Percentiles rank a stretch among this genome's conserved stretches.
Conservation (phyloP, 371 early-diverging fungal species). For the Parasitella parasitica region DNA sequence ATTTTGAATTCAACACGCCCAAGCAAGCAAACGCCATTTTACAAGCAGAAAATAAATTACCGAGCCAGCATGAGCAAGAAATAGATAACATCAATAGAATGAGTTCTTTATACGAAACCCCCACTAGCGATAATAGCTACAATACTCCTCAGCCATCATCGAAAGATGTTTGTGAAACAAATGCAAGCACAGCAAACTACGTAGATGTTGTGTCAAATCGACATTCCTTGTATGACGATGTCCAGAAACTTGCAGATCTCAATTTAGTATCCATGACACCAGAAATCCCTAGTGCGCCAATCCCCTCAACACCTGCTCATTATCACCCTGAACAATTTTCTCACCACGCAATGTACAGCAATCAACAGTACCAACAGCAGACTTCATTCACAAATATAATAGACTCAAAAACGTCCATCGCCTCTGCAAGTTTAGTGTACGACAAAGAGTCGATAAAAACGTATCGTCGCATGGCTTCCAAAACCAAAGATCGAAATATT, state of each 20-base stretch:
- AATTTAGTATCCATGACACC: slow-evolving; percentile 15
- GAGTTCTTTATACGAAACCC: background rate
- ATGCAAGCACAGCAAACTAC: background rate
- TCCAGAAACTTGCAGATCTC: slow-evolving; percentile 2
- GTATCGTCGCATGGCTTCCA: slow-evolving; percentile 69
- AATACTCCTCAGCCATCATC: background rate
- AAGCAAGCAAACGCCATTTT: background rate
- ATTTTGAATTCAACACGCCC: background rate
- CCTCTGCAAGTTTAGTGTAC: slow-evolving; percentile 53
- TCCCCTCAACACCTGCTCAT: background rate
- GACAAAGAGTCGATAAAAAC: slow-evolving; percentile 53
- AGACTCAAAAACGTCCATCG: slow-evolving; percentile 1
- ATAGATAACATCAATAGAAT: background rate
- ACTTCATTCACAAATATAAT: background rate
- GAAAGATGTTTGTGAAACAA: background rate
- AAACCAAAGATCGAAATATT: slow-evolving; percentile 64
- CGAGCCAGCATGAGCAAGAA: background rate
- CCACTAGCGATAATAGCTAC: background rate
- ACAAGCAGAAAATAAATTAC: background rate
- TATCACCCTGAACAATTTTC: background rate
- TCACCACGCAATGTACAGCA: background rate
- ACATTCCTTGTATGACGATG: slow-evolving; percentile 3
- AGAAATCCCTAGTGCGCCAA: background rate
- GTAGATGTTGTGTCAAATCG: background rate
- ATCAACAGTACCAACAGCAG: background rate